Base-by-base conservation (phyloP, 2,329 filamentous ascomycete genomes). In the Calcarisporium arbuscula region DNA sequence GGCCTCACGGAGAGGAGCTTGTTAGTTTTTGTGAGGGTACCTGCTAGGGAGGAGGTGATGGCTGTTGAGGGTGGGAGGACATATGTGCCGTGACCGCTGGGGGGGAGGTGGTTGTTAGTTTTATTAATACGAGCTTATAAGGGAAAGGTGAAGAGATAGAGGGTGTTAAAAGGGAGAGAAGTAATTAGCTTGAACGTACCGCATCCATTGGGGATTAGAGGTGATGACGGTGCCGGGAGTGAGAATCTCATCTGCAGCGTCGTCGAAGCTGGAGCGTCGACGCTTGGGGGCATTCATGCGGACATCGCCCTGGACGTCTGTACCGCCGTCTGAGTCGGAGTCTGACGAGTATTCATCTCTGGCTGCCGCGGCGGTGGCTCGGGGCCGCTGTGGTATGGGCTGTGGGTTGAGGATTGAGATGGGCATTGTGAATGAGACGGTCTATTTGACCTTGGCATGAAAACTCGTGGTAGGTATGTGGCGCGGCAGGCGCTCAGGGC, bases 141-240 rank as follows among this genome's bases (percentile, higher is more conserved):
- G 19, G 18, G 28, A 22, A 15, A 17, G 19, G 18, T 20, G 19
- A 15, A 17, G n/a, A 10, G 11, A 8, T 18, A 21, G 30, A n/a
- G 19, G 34, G 17, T n/a, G 19, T 31, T 41, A 27, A 37, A 18
- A 22, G 27, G 18, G 8, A 28, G 26, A 16, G 26, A 27, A 20
- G 10, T 19, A 15, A 28, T 28, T 22, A 36, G 12, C 16, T 26
- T 22, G 25, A 22, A 44, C 65, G 34, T 62, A 79, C 75, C 79
- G 79, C 90, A 96, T 96, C 87, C 87, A 96, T 68, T 95, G 88
- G n/a, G 87, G 74, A 60, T 95, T 88, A 45, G 81, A 76, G 9
- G 90, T 95, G 49, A 96, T 85, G 41, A 83, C 65, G 56, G 94
- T 85, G 52, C 90, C 92, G 1, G 90, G 90, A 1, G 89, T 95